These are phyloP conservation scores for Hyphopichia burtonii DNA, from an alignment of 1,139 yeast genomes.

Conservation along the genomic window DNA sequence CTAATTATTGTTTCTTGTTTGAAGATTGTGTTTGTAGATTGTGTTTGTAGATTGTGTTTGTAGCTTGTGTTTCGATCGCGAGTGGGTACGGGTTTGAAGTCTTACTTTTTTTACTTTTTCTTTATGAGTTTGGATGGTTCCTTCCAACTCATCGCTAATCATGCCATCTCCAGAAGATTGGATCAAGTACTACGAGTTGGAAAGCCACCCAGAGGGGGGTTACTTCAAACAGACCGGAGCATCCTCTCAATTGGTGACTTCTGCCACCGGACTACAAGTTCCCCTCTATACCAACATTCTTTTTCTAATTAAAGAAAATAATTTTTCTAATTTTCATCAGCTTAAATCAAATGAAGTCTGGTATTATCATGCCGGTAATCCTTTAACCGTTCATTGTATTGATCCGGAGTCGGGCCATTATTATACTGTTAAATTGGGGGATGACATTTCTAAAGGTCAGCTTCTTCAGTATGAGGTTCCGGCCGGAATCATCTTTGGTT, in stretches of 20 bases:
- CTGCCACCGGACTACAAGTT: conserved; percentile 16
- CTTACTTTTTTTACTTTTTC: no score
- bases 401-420: conserved; percentile 13
- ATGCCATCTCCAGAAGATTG: conserved; percentile 15
- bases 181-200: conserved; percentile 12
- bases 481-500: conserved; percentile 17
- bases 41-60: no score
- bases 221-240: conserved; percentile 13
- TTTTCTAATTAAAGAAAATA: conserved; percentile 14
- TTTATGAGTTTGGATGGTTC: no score
- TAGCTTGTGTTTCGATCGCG: no score
- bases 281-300: conserved; percentile 17
- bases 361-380: conserved; percentile 18
- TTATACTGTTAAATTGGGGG: conserved; percentile 12
- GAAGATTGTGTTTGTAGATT: no score
- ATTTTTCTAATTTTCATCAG: conserved; percentile 19
- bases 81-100: no score
- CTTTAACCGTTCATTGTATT: conserved; percentile 18
- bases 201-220: conserved; percentile 19
- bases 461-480: conserved; percentile 17
- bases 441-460: conserved; percentile 13
- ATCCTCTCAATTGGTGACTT: conserved; percentile 11
- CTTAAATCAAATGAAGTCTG: conserved; percentile 18
- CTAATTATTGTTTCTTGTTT: no score
- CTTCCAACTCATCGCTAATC: no score